A percentile compares a stretch with the other conserved stretches of the same genome.
phyloP scores from a whole-genome alignment of 2,329 filamentous ascomycete species.

The Esteya vermicola region DNA sequence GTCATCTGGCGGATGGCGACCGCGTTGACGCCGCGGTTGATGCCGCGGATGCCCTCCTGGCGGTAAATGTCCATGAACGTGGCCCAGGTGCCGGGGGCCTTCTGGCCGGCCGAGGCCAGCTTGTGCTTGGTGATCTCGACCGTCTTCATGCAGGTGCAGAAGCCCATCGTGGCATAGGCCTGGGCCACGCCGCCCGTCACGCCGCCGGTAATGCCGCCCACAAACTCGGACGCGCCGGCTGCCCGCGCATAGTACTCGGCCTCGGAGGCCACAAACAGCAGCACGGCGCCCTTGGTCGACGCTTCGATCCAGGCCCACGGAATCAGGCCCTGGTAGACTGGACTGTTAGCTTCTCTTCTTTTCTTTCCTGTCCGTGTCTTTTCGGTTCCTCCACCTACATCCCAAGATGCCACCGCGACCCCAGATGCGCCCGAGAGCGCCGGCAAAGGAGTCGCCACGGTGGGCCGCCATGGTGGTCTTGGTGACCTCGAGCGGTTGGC shows the following conservation, averaged over 20 bases:
- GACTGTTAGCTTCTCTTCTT: too few species aligned
- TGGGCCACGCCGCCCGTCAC: constrained; percentile 92
- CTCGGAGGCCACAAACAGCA: constrained; percentile 97
- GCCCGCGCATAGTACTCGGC: constrained; percentile 87
- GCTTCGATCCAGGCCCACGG: constrained; percentile 99
- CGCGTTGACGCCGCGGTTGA: constrained; percentile 98
- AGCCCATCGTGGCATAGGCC: constrained; percentile 98
- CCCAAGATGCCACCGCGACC: constrained; percentile 81
- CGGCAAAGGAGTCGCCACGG: constrained; percentile 71
- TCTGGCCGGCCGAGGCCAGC: constrained; percentile 66
- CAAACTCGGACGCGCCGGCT: constrained; percentile 74
- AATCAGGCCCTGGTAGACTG: constrained; percentile 98
- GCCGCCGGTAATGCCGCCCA: constrained; percentile 77
- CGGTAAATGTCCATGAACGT: constrained; percentile 98
- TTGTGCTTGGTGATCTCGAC: constrained; percentile 99
- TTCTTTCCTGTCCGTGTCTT: too few species aligned
- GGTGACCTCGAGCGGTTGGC: constrained; percentile 86
- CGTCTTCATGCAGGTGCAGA: constrained; percentile 99
- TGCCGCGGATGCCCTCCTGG: constrained; percentile 81
- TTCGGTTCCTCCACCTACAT: too few species aligned
- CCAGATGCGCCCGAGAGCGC: constrained; percentile 81
- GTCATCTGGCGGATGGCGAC: constrained; percentile 98
- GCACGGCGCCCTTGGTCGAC: constrained; percentile 96
- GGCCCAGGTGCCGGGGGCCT: constrained; percentile 78
- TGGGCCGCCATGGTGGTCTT: constrained; percentile 99